These are phyloP conservation scores for Citrullus amarus DNA, from an alignment of 306 rosid genomes.

Conservation along the genomic window DNA sequence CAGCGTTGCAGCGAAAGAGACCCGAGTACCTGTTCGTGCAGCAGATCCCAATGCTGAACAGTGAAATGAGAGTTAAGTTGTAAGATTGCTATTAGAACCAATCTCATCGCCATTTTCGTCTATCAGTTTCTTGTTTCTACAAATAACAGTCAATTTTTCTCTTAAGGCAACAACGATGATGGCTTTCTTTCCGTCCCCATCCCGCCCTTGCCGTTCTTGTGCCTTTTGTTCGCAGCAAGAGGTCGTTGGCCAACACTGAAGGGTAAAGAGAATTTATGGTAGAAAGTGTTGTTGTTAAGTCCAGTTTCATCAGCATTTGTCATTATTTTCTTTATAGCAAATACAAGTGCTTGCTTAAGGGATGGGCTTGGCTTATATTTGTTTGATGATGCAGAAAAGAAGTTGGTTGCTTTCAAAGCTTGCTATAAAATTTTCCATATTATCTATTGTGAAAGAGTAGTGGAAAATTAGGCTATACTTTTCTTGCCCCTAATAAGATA, in stretches of 20 bases:
- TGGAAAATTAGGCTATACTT: not conserved
- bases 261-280: not conserved
- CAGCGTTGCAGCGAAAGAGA: not conserved
- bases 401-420: not conserved
- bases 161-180: not conserved
- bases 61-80: not conserved
- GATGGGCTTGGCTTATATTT: not conserved
- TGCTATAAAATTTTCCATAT: not conserved
- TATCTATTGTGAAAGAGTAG: not conserved
- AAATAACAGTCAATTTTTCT: not conserved
- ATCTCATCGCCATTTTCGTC: not conserved
- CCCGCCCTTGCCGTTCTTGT: not conserved
- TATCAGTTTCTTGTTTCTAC: not conserved
- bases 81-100: not conserved
- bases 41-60: not conserved
- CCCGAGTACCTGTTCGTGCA: not conserved
- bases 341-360: not conserved
- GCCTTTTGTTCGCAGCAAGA: not conserved
- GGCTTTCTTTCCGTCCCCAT: not conserved
- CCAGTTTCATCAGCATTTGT: not conserved
- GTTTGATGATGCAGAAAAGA: not conserved
- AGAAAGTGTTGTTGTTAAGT: not conserved
- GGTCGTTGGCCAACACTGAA: not conserved
- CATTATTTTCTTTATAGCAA: not conserved
- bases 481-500: not conserved